Evolutionary conservation across 2,329 filamentous ascomycete genomes (phyloP).

Genomic region (Penicillium sp.): DNA sequence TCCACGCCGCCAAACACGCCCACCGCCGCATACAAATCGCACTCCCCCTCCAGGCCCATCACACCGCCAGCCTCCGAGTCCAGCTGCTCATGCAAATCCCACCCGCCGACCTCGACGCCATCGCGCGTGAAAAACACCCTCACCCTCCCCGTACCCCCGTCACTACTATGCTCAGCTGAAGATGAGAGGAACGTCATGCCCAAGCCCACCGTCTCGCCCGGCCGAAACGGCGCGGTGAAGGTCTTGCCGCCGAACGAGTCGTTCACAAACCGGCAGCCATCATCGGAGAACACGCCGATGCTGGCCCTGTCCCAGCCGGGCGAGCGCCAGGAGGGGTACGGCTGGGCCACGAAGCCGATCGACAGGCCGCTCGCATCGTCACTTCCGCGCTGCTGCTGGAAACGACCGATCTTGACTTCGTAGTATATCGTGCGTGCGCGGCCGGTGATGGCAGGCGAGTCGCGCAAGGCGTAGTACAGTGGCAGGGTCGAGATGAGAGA

Average conservation of each 20-base stretch:
- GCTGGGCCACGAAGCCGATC: constrained; percentile 57
- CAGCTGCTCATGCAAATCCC: constrained; percentile 59
- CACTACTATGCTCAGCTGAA: constrained; percentile 31
- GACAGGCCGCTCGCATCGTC: constrained; percentile 52
- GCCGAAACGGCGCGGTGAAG: constrained; percentile 51
- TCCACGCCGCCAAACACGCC: constrained; percentile 61
- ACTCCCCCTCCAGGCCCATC: constrained; percentile 64
- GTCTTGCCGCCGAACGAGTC: constrained; percentile 57
- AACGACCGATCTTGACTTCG: constrained; percentile 50
- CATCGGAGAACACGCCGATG: constrained; percentile 59
- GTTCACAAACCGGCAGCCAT: constrained; percentile 61
- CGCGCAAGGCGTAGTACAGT: constrained; percentile 50
- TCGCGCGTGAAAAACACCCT: constrained; percentile 58
- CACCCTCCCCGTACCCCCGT: constrained; percentile 15
- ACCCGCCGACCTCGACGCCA: constrained; percentile 49
- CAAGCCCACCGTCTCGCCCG: constrained; percentile 56
- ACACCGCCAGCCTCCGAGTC: constrained; percentile 57
- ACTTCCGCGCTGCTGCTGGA: constrained; percentile 34
- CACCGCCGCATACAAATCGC: constrained; percentile 59
- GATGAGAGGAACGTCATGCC: constrained; percentile 52
- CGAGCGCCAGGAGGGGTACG: constrained; percentile 59
- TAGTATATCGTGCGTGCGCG: constrained; percentile 56
- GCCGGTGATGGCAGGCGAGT: constrained; percentile 48
- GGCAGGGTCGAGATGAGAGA: constrained; percentile 53
- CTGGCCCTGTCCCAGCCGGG: constrained; percentile 62